Evolutionary conservation across 2,329 filamentous ascomycete genomes (phyloP), one percentile per base, ranked within the genome.

Genomic region (Diaporthe sp.): DNA sequence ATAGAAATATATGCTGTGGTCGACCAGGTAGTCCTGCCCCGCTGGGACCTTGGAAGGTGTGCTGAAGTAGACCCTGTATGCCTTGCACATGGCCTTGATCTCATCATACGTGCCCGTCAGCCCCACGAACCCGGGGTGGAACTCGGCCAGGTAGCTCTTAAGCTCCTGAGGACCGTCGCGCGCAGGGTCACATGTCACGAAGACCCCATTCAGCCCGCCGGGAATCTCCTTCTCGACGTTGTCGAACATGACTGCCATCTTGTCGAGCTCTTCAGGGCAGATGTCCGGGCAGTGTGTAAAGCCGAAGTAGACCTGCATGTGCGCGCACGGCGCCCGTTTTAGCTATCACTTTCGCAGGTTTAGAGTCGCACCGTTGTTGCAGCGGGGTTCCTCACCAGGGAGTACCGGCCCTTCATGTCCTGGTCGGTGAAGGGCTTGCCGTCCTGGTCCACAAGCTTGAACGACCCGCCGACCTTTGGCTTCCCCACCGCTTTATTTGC

Each of bases 1-100:
- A 84, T 99, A 99, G 81, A 99, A 99, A 88, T 99, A 99, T 79
- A 99, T 99, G 84, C 95, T 98, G 86, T 99, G 97, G 83, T 99
- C 97, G 17, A 99, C 97, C 79, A 99, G 85, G 82, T 99, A 99
- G 84, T 99, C 97, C 87, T 98, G 94, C 1, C 96, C 97, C 1
- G 95, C 93, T 87, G 96, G 93, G 73, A 98, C 94, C 77, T 95
- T 90, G 79, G 91, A 88, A 44, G 97, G 97, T 63, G 97, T 99
- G 81, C 94, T 97, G 81, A 99, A 99, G 86, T 99, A 99, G 71
- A 99, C 97, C 27, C 97, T 90, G 84, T 98, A 99, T 78, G 93
- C 93, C 87, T 98, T 98, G 88, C 97, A 99, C 73, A 97, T 92
- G 77, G 93, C 89, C 88, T 98, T 98, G 81, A 98, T 94, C 85